These are phyloP conservation scores for Aspergillus kassunensis DNA, from an alignment of 495 filamentous ascomycete species.

Conservation along the genomic window DNA sequence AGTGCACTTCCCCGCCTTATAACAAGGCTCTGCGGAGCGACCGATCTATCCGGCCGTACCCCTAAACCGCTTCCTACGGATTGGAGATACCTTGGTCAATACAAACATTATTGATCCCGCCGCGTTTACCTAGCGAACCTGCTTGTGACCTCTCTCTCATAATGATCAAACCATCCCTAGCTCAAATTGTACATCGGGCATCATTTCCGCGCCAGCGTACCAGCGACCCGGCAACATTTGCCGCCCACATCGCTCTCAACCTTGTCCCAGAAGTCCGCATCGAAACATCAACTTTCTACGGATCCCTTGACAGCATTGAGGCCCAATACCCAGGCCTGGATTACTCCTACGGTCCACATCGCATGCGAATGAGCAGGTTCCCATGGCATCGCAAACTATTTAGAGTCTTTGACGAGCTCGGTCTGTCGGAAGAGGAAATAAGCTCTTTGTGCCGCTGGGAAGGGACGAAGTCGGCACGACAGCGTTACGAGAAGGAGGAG, in stretches of 20 bases:
- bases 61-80: slow-evolving; percentile 2
- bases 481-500: slow-evolving; percentile 78
- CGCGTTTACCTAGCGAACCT: too few species aligned
- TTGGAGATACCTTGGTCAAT: slow-evolving; percentile 7
- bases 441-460: slow-evolving; percentile 81
- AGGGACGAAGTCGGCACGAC: slow-evolving; percentile 85
- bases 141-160: slow-evolving; percentile 11
- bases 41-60: slow-evolving; percentile 5
- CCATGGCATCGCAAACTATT: slow-evolving; percentile 78
- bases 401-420: slow-evolving; percentile 72
- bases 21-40: background rate
- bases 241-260: slow-evolving; percentile 56
- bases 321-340: slow-evolving; percentile 89
- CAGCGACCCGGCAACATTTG: slow-evolving; percentile 54
- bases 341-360: slow-evolving; percentile 76
- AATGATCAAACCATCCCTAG: slow-evolving; percentile 60
- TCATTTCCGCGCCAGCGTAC: slow-evolving; percentile 55
- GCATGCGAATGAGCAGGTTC: slow-evolving; percentile 77
- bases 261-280: slow-evolving; percentile 86
- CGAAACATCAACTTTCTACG: slow-evolving; percentile 82
- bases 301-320: slow-evolving; percentile 76
- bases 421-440: slow-evolving; percentile 75
- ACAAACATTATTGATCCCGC: too few species aligned
- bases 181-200: slow-evolving; percentile 52
- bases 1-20: slow-evolving; percentile 7